Conservation (phyloP, 2,329 filamentous ascomycete species). For the Pestalotiopsis sp. region DNA sequence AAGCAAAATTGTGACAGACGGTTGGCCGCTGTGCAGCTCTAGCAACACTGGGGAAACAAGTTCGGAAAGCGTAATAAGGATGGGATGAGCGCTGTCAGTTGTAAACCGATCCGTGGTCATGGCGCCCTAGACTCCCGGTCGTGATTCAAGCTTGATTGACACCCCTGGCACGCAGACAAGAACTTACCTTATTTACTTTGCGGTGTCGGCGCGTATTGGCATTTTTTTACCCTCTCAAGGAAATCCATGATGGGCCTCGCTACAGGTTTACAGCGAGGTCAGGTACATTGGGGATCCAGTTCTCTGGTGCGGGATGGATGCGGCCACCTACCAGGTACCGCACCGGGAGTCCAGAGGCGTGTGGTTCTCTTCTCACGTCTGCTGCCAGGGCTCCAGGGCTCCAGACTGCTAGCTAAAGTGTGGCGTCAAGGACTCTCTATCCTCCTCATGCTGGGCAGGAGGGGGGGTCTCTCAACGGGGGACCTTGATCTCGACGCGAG, state of each 20-base stretch:
- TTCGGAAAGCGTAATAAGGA: background rate
- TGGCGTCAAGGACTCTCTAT: background rate
- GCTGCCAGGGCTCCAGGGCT: constrained; percentile 4
- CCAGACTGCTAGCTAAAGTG: background rate
- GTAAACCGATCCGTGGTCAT: background rate
- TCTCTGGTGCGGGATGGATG: background rate
- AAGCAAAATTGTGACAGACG: background rate
- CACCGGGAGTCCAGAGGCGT: background rate
- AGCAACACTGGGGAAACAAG: background rate
- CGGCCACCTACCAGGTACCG: background rate
- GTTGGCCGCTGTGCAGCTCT: background rate
- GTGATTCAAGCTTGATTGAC: constrained; percentile 8
- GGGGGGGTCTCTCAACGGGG: background rate
- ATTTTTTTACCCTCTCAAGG: background rate
- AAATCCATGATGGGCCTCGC: background rate
- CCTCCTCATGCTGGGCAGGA: background rate
- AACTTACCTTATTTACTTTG: background rate
- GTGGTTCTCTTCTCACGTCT: background rate
- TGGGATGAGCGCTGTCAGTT: background rate
- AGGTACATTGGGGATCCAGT: background rate
- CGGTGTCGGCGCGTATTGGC: background rate
- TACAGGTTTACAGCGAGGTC: background rate
- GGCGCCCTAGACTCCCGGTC: background rate
- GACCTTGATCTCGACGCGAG: constrained; percentile 2
- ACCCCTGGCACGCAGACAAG: background rate